phyloP scores from a whole-genome alignment of 306 rosid species.

The Cotoneaster glaucophyllus region DNA sequence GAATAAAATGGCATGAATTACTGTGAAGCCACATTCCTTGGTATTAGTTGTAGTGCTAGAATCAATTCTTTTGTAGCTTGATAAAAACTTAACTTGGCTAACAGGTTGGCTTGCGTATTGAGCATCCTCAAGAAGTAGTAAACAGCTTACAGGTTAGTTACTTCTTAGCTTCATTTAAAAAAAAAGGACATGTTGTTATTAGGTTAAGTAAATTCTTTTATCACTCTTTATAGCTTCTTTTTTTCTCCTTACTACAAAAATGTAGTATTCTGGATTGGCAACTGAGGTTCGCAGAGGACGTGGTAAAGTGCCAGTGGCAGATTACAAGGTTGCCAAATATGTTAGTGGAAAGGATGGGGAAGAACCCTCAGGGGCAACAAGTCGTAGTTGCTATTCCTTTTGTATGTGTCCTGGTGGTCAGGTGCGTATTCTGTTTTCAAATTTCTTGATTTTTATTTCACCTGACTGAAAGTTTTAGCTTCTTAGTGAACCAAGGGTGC shows the following conservation, averaged over 20 bases:
- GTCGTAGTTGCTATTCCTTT: constrained; percentile 85
- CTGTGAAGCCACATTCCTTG: not conserved
- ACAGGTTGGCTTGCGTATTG: constrained; percentile 93
- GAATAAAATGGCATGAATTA: not conserved
- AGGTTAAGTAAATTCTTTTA: not conserved
- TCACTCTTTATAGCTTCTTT: not conserved
- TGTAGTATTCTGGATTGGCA: constrained; percentile 84
- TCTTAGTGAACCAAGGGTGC: not conserved
- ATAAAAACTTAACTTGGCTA: constrained; percentile 17
- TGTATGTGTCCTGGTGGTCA: constrained; percentile 99
- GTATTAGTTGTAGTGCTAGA: constrained; percentile 9
- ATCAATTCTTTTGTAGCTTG: constrained; percentile 9
- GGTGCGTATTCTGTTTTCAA: constrained; percentile 38
- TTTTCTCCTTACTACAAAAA: not conserved
- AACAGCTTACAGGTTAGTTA: constrained; percentile 76
- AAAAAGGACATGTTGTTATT: not conserved
- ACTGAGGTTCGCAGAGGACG: constrained; percentile 75
- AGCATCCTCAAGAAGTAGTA: constrained; percentile 92
- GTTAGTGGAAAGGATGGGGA: constrained; percentile 28
- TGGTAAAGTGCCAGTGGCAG: constrained; percentile 95
- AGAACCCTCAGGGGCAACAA: constrained; percentile 32
- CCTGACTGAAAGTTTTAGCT: not conserved
- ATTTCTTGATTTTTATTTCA: not conserved
- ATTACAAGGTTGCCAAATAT: constrained; percentile 77
- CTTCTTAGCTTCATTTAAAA: not conserved